phyloP scores from a whole-genome alignment of 164 flowering plant species.

The Annona squamosa region DNA sequence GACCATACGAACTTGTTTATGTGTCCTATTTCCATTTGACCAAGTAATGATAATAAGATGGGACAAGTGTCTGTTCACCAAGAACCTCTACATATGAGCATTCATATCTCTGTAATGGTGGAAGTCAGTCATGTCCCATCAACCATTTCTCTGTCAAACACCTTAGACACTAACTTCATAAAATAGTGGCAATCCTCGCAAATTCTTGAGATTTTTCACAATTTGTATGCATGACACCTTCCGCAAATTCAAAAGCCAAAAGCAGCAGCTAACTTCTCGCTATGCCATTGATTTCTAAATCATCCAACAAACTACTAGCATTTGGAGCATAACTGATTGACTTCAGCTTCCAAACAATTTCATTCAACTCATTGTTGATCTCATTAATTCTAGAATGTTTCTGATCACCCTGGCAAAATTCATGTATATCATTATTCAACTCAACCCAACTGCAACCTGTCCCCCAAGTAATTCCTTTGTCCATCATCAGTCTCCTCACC shows the following conservation, averaged over 20 bases:
- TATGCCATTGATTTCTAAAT: constrained; percentile 65
- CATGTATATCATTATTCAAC: constrained; percentile 43
- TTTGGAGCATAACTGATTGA: constrained; percentile 53
- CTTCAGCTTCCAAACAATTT: constrained; percentile 42
- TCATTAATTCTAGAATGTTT: constrained; percentile 40
- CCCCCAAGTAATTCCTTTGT: constrained; percentile 50
- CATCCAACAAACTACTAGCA: constrained; percentile 36
- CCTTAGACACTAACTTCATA: constrained; percentile 61
- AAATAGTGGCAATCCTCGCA: constrained; percentile 80
- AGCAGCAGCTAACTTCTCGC: constrained; percentile 77
- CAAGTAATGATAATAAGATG: too few relatives aligned
- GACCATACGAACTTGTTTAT: too few relatives aligned
- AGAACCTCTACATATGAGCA: constrained; percentile 36
- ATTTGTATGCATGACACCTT: constrained; percentile 40
- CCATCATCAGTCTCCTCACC: constrained; percentile 48
- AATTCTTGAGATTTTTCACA: constrained; percentile 62
- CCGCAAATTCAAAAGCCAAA: constrained; percentile 36
- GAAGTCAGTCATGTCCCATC: constrained; percentile 68
- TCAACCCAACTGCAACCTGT: constrained; percentile 61
- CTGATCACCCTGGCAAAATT: constrained; percentile 54
- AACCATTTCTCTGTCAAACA: constrained; percentile 43
- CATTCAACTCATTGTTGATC: constrained; percentile 47
- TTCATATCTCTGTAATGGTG: constrained; percentile 57
- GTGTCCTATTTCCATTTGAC: too few relatives aligned
- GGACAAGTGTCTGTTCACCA: constrained; percentile 10